Base-by-base conservation (phyloP, 768 basidiomycete genomes). In the Gymnopilus dilepis region DNA sequence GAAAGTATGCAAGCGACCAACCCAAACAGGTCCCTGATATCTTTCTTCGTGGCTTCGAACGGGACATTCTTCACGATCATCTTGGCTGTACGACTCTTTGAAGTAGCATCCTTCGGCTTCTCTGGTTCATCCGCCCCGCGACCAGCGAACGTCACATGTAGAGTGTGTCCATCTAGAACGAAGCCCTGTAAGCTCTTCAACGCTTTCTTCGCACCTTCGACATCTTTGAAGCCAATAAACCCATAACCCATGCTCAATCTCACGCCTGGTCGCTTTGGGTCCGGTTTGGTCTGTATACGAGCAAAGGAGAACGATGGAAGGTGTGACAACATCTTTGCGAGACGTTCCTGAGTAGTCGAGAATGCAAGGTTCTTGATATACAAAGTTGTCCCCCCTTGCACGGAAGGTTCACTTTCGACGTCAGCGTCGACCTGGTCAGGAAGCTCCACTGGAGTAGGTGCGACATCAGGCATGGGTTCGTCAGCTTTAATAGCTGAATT, bases 21-120 rank as follows among this genome's bases (percentile, higher is more conserved):
- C 94, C 90, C 84, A 74, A 99, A 97, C 34, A 99, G 74, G 63
- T 92, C 91, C 57, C 91, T 82, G 24, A 99, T 83, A 67, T 99
- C 97, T 77, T 92, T 95, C 80, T 91, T 94, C 42, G 90, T 90
- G 45, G 91, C 94, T 75, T 99, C 97, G 78, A 99, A 99, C 40
- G 97, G 95, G 56, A 98, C 84, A 69, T 99, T 99, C 86, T 98
- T 99, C 66, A 99, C 94, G 53, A 99, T 87, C 84, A 99, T 89
- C 86, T 98, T 99, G 65, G 95, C 92, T 63, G 91, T 90, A 60
- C 83, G 83, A 52, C 82, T 85, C 77, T 85, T 88, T 30, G 77
- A 74, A 8, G 65, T 77, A 24, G 70, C 79, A 31, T 70, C 78
- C 15, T 67, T 72, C 19, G 28, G 28, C 43, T 76, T 77, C 6